phyloP scores from a whole-genome alignment of 2,329 filamentous ascomycete genomes.

The Biscogniauxia marginata region DNA sequence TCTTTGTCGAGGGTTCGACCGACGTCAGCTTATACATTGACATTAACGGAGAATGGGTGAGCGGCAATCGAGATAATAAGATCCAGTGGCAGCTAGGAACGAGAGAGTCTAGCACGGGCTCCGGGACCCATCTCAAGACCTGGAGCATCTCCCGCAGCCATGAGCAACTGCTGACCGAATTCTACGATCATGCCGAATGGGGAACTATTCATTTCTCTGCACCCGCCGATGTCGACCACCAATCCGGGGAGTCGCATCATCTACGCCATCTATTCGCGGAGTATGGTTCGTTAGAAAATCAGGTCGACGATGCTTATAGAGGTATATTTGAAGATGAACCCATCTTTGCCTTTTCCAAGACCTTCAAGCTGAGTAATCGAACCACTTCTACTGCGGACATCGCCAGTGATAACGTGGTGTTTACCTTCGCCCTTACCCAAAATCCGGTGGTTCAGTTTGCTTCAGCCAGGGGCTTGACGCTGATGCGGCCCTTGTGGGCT shows the following conservation, averaged over 20 bases:
- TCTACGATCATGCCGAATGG: conserved; percentile 76
- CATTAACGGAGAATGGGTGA: conserved; percentile 78
- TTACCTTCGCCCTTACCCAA: conserved; percentile 76
- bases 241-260: conserved; percentile 65
- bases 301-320: conserved; percentile 65
- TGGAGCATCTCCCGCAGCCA: conserved; percentile 61
- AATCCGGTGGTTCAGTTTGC: conserved; percentile 79
- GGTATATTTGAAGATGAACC: conserved; percentile 75
- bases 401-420: conserved; percentile 58
- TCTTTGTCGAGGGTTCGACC: conserved; percentile 66
- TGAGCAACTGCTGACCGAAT: conserved; percentile 73
- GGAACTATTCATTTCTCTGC: conserved; percentile 76
- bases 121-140: conserved; percentile 52
- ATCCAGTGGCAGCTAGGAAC: conserved; percentile 68
- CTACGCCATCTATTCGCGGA: conserved; percentile 69
- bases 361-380: conserved; percentile 49
- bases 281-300: conserved; percentile 64
- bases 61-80: conserved; percentile 65
- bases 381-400: conserved; percentile 28
- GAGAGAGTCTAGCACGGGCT: conserved; percentile 32
- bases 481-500: conserved; percentile 78
- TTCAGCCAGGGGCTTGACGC: conserved; percentile 69
- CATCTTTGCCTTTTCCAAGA: conserved; percentile 75
- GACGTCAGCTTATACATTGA: conserved; percentile 66
- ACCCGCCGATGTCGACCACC: conserved; percentile 64